Evolutionary conservation across 345 rosid species (phyloP).

Genomic region (Gossypium longicalyx): DNA sequence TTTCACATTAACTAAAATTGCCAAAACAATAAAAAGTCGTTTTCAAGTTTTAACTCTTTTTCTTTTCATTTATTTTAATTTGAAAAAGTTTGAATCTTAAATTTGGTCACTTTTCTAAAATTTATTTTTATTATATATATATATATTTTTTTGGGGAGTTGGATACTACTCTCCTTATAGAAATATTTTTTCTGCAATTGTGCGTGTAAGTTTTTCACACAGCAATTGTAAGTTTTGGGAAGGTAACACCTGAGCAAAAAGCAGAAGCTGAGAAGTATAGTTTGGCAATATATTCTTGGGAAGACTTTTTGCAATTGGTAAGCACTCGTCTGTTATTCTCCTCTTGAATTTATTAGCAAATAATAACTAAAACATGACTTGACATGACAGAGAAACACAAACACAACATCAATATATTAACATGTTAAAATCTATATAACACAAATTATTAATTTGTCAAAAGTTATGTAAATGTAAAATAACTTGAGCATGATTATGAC

Average conservation of each 20-base stretch:
- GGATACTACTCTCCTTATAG: neutral
- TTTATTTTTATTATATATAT: too few species aligned
- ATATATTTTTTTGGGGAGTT: neutral
- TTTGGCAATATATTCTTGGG: slow-evolving; percentile 68
- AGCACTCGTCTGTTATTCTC: slow-evolving; percentile 13
- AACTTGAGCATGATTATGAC: neutral
- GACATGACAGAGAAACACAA: neutral
- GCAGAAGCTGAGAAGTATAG: slow-evolving; percentile 59
- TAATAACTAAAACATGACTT: neutral
- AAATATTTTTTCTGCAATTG: slow-evolving; percentile 11
- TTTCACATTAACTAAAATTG: too few species aligned
- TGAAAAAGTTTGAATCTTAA: too few species aligned
- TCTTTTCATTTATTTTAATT: too few species aligned
- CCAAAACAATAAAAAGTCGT: too few species aligned
- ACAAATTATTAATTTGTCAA: neutral
- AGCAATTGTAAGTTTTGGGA: slow-evolving; percentile 97
- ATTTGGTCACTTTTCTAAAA: too few species aligned
- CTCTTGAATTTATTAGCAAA: neutral
- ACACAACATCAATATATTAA: neutral
- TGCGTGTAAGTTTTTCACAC: slow-evolving; percentile 19
- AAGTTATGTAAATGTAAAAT: neutral
- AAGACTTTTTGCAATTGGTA: slow-evolving; percentile 76
- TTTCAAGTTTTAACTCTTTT: too few species aligned
- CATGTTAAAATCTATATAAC: neutral
- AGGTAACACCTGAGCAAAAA: slow-evolving; percentile 56